These are phyloP conservation scores for Colletotrichum navitas DNA, from an alignment of 2,329 filamentous ascomycete genomes.

Conservation along the genomic window DNA sequence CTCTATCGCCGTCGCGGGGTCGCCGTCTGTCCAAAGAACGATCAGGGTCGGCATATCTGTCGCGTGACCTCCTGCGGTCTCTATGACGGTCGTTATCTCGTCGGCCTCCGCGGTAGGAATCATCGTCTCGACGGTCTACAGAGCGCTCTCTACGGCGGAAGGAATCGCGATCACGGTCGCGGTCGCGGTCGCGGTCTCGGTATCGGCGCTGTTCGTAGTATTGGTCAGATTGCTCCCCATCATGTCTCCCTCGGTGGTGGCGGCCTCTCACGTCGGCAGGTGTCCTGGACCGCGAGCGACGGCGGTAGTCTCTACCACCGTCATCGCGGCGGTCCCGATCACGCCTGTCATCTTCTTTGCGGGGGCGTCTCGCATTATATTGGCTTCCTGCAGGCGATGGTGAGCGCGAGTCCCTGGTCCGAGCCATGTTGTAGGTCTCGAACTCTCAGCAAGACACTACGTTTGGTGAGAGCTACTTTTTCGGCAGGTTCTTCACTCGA, in stretches of 20 bases:
- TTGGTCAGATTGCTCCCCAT: constrained; percentile 56
- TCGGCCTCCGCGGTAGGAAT: constrained; percentile 70
- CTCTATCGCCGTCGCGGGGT: constrained; percentile 73
- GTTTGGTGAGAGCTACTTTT: constrained; percentile 45
- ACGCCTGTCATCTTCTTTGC: constrained; percentile 71
- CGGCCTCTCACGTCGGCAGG: constrained; percentile 67
- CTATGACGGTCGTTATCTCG: constrained; percentile 64
- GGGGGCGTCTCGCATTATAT: constrained; percentile 77
- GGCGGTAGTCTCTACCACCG: constrained; percentile 63
- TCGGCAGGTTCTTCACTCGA: constrained; percentile 35
- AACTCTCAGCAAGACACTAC: constrained; percentile 55
- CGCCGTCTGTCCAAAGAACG: constrained; percentile 64
- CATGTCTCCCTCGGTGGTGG: constrained; percentile 41
- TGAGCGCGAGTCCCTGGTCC: constrained; percentile 81
- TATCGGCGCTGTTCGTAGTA: constrained; percentile 65
- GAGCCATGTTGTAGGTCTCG: constrained; percentile 66
- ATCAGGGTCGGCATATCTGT: constrained; percentile 69
- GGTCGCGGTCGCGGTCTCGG: constrained; percentile 66
- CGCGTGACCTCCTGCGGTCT: constrained; percentile 75
- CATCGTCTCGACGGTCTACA: constrained; percentile 74
- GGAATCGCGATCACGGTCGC: constrained; percentile 64
- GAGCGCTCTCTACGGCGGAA: constrained; percentile 79
- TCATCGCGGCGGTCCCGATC: constrained; percentile 65
- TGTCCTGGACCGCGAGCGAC: constrained; percentile 72
- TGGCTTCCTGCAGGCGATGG: constrained; percentile 94